These are phyloP conservation scores for Floccularia luteovirens DNA, from an alignment of 768 basidiomycete species.

Conservation along the genomic window DNA sequence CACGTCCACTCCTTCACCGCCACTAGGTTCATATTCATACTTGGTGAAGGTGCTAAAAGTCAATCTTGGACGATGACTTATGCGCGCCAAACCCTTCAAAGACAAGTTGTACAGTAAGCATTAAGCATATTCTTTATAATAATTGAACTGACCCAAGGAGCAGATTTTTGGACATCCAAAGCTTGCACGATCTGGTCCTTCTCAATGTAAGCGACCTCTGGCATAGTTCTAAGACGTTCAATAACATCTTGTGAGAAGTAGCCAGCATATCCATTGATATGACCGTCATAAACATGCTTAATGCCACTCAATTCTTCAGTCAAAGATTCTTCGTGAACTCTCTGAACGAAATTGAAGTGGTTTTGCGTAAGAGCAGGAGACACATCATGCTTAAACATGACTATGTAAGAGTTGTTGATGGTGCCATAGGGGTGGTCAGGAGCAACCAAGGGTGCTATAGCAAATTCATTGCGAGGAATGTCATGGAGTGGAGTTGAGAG, in stretches of 20 bases:
- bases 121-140: not conserved
- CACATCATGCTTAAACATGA: slow-evolving; percentile 74
- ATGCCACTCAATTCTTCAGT: slow-evolving; percentile 46
- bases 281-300: slow-evolving; percentile 70
- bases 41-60: slow-evolving; percentile 75
- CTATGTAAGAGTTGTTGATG: slow-evolving; percentile 91
- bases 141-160: slow-evolving; percentile 73
- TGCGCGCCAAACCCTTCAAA: slow-evolving; percentile 83
- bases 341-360: slow-evolving; percentile 74
- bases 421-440: slow-evolving; percentile 60
- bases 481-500: slow-evolving; percentile 30
- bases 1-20: slow-evolving; percentile 93
- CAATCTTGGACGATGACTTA: slow-evolving; percentile 80
- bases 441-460: slow-evolving; percentile 53
- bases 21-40: slow-evolving; percentile 63
- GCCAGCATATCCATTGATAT: slow-evolving; percentile 76
- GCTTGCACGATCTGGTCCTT: slow-evolving; percentile 89
- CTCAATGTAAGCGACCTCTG: slow-evolving; percentile 91
- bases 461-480: slow-evolving; percentile 37
- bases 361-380: slow-evolving; percentile 51
- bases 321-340: slow-evolving; percentile 48
- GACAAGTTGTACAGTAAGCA: not conserved
- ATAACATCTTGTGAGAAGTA: slow-evolving; percentile 64
- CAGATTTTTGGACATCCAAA: slow-evolving; percentile 57
- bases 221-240: slow-evolving; percentile 69